phyloP scores from a whole-genome alignment of 495 filamentous ascomycete species.

The Pseudevernia furfuracea region DNA sequence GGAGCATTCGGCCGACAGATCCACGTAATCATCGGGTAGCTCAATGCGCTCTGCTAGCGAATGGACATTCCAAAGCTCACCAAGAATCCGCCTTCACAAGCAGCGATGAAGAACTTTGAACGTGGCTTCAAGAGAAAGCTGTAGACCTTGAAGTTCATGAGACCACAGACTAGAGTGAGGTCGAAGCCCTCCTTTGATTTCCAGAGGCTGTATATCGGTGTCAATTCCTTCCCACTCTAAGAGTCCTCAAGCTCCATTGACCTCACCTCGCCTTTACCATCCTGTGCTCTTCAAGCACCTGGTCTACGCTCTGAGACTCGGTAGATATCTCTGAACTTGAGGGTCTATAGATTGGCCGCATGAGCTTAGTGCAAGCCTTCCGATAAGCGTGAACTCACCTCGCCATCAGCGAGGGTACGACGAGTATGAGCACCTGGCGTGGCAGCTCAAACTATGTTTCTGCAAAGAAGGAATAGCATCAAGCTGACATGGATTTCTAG shows the following conservation, averaged over 20 bases:
- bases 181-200: background rate
- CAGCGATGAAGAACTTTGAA: conserved; percentile 1
- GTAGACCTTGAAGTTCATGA: background rate
- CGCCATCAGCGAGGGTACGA: background rate
- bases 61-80: background rate
- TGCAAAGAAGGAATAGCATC: background rate
- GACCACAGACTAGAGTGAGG: background rate
- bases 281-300: background rate
- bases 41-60: background rate
- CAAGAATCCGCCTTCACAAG: conserved; percentile 7
- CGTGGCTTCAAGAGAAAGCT: conserved; percentile 9
- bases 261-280: background rate
- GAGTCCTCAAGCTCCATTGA: background rate
- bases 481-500: background rate
- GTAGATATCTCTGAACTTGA: background rate
- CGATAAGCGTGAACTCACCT: background rate
- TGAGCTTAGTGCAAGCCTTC: background rate
- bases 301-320: too few species aligned
- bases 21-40: background rate
- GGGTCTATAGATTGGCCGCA: background rate
- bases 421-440: background rate
- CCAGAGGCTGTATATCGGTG: background rate
- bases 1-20: background rate
- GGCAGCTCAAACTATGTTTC: background rate
- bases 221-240: background rate